A percentile compares a stretch with the other conserved stretches of the same genome.
phyloP scores from a whole-genome alignment of 331 rosid species.

The Dryas integrifolia region DNA sequence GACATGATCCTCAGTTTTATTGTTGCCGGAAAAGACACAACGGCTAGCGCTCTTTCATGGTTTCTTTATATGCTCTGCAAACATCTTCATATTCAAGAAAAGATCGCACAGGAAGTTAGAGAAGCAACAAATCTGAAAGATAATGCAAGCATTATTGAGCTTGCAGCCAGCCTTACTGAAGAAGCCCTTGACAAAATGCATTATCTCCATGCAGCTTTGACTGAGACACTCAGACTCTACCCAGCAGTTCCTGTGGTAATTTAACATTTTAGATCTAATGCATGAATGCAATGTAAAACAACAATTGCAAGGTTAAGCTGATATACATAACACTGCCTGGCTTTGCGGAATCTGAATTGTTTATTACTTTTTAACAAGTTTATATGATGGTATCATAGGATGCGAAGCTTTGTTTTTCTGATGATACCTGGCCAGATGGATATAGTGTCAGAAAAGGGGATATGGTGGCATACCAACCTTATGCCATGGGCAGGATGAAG shows the following conservation, averaged over 20 bases:
- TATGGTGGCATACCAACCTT: slow-evolving; percentile 4
- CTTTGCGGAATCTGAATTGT: background rate
- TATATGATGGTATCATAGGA: slow-evolving; percentile 1
- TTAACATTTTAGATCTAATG: background rate
- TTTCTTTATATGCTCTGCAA: slow-evolving; percentile 21
- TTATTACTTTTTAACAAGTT: background rate
- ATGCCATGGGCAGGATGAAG: slow-evolving; percentile 24
- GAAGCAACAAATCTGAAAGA: slow-evolving; percentile 15
- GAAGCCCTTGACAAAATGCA: slow-evolving; percentile 23
- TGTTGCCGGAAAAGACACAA: slow-evolving; percentile 26
- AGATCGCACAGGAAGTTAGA: slow-evolving; percentile 16
- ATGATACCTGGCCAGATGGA: slow-evolving; percentile 30
- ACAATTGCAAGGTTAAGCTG: too few species aligned
- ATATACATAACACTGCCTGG: background rate
- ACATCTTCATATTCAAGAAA: slow-evolving; percentile 18
- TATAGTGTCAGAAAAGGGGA: slow-evolving; percentile 10
- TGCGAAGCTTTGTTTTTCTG: slow-evolving; percentile 19
- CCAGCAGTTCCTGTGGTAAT: slow-evolving; percentile 24
- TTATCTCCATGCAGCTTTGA: slow-evolving; percentile 20
- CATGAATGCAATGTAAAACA: too few species aligned
- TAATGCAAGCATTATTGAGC: slow-evolving; percentile 8
- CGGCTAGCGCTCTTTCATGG: slow-evolving; percentile 25
- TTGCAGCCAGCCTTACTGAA: slow-evolving; percentile 16
- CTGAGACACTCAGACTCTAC: slow-evolving; percentile 28
- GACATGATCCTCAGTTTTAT: slow-evolving; percentile 17